Percentiles rank a stretch among this genome's conserved stretches.
phyloP scores from a whole-genome alignment of 2,329 filamentous ascomycete genomes.

The Aspergillus flavus region DNA sequence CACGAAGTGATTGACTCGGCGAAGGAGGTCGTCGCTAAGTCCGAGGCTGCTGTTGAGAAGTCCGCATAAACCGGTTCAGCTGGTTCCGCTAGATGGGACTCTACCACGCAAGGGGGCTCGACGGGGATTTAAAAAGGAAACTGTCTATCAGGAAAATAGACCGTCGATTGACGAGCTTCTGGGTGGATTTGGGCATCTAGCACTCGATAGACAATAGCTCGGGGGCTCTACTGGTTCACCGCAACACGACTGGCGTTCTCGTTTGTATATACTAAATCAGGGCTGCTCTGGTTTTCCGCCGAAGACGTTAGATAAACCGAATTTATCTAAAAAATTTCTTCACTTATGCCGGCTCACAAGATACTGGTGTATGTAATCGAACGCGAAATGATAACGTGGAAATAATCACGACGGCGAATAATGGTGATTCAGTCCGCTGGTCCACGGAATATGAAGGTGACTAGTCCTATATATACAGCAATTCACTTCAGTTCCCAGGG shows the following conservation, averaged over 20 bases:
- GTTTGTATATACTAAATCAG: neutral
- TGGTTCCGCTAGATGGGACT: neutral
- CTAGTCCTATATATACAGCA: neutral
- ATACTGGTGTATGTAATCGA: neutral
- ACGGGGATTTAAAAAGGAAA: neutral
- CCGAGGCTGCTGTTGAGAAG: constrained; percentile 38
- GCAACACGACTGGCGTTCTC: neutral
- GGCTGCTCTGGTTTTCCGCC: neutral
- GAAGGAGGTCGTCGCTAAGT: constrained; percentile 34
- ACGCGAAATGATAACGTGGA: neutral
- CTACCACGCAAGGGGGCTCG: neutral
- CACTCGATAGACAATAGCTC: neutral
- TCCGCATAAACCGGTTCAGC: neutral
- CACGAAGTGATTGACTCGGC: constrained; percentile 39
- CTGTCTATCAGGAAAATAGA: neutral
- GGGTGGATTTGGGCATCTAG: neutral
- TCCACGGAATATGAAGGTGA: neutral
- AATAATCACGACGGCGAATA: no score
- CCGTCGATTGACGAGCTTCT: neutral
- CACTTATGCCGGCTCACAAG: neutral
- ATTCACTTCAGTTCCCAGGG: no score
- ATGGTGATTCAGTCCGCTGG: no score
- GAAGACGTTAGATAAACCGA: neutral
- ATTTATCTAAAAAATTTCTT: neutral
- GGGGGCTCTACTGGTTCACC: neutral